Base-by-base conservation (phyloP, 306 rosid genomes). In the Rosa multiflora region DNA sequence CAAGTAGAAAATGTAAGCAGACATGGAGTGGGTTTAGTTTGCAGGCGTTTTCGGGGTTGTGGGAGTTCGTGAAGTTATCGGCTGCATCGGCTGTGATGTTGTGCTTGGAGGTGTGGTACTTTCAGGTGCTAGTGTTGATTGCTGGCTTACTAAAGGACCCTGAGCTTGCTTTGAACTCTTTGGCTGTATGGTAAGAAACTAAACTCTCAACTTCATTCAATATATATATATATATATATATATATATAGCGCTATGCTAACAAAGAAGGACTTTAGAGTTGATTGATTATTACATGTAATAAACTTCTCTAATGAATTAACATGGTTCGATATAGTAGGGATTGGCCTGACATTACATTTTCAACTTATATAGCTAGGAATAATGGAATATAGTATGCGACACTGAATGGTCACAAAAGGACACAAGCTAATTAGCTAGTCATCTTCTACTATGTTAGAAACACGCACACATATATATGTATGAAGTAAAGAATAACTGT, bases 81-180 rank as follows among this genome's bases (percentile, higher is more conserved):
- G 67, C 82, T 0, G 89, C 90, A 0, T 92, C 96, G 12, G 97
- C 97, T 1, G 93, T 92, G 63, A 92, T 92, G 97, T 73, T 92
- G 43, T 92, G 97, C 12, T 83, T 92, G 82, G 97, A 92, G 78
- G 80, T 79, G 0, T 92, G 97, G 97, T 92, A 92, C 13, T 89
- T 79, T 62, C 97, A 92, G 89, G 71, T 88, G 6, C 75, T 92
- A 2, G 96, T 92, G 1, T 76, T 92, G 26, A 64, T 92, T 47
- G 87, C 96, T 43, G 97, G 97, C 0, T 49, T 92, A 83, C 96
- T 92, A 4, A 39, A 84, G 1, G 72, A 90, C 44, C 90, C 97
- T 42, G 87, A 88, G 83, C 82, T 92, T 17, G 85, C 97, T 37
- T 79, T 92, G 14, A 88, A 85, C 70, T 85, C 97, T 51, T 83